phyloP scores from a whole-genome alignment of 352 stramenopile genomes.

The Globisporangium abappressorium region DNA sequence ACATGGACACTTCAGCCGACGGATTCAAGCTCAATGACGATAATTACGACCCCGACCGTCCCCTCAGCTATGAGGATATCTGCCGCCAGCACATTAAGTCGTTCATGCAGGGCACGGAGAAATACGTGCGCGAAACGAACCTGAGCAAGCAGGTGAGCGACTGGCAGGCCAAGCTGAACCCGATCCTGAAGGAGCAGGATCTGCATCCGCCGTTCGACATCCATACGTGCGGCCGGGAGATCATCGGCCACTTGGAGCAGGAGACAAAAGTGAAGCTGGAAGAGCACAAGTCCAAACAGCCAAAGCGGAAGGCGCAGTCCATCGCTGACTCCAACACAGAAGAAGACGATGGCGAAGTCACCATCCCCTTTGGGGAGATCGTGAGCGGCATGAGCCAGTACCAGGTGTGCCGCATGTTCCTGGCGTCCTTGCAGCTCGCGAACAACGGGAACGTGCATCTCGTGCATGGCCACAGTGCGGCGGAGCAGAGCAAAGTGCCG shows the following conservation, averaged over 20 bases:
- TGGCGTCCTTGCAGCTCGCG: conserved; percentile 89
- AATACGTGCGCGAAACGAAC: conserved; percentile 74
- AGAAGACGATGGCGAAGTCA: conserved; percentile 13
- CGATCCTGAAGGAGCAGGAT: conserved; percentile 73
- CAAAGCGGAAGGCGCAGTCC: conserved; percentile 29
- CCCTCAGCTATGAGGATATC: conserved; percentile 67
- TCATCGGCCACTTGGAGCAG: conserved; percentile 47
- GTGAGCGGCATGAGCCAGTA: conserved; percentile 54
- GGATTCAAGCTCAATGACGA: conserved; percentile 1
- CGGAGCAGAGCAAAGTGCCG: conserved; percentile 51
- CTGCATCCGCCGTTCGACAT: conserved; percentile 71
- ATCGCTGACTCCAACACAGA: conserved; percentile 22
- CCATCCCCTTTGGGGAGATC: conserved; percentile 55
- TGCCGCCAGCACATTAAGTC: conserved; percentile 71
- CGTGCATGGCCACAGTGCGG: conserved; percentile 60
- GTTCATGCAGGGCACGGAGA: conserved; percentile 80
- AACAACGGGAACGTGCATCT: conserved; percentile 89
- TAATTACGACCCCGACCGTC: conserved; percentile 19
- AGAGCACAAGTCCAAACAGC: conserved; percentile 21
- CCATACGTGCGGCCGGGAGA: conserved; percentile 58
- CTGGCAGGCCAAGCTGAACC: conserved; percentile 72
- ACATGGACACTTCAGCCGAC: background rate
- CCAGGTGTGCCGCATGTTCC: conserved; percentile 88
- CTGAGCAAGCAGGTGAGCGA: conserved; percentile 69
- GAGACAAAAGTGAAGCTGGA: conserved; percentile 26